phyloP scores from a whole-genome alignment of 805 yeast genomes.

The Candida xiaguanensis region DNA sequence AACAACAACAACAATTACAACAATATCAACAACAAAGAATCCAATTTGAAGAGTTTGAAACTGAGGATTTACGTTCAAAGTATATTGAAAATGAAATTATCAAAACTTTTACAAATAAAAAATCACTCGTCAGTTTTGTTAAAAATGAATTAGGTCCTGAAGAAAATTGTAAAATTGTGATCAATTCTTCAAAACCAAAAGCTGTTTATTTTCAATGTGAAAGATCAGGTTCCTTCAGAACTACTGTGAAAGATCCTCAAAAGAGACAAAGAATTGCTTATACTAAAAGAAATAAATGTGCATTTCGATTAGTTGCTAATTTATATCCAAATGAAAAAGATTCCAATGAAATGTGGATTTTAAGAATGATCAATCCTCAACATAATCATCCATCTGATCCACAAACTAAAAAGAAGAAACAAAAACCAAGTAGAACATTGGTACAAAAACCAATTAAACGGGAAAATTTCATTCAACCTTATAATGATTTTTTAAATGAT shows the following conservation, averaged over 20 bases:
- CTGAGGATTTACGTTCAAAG: conserved; percentile 18
- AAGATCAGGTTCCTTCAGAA: conserved; percentile 42
- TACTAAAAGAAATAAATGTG: conserved; percentile 45
- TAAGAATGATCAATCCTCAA: conserved; percentile 43
- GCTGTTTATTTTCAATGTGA: conserved; percentile 48
- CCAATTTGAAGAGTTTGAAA: conserved; percentile 11
- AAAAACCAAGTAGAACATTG: conserved; percentile 36
- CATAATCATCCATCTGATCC: conserved; percentile 46
- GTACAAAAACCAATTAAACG: conserved; percentile 41
- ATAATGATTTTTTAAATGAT: conserved; percentile 3
- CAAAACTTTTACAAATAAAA: conserved; percentile 25
- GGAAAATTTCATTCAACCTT: background rate
- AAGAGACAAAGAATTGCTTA: conserved; percentile 46
- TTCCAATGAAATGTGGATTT: conserved; percentile 41
- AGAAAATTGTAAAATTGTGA: conserved; percentile 41
- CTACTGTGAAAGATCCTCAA: conserved; percentile 43
- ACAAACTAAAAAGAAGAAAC: conserved; percentile 36
- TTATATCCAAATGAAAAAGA: conserved; percentile 44
- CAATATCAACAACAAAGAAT: conserved; percentile 9
- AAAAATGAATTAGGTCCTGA: conserved; percentile 35
- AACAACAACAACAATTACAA: conserved; percentile 11
- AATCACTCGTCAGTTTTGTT: conserved; percentile 29
- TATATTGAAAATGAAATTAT: conserved; percentile 30
- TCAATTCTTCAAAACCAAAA: conserved; percentile 45
- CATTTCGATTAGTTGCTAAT: conserved; percentile 42